Evolutionary conservation across 192 early-diverging fungal species (phyloP).

Genomic region (Fimicolochytrium jonesii): DNA sequence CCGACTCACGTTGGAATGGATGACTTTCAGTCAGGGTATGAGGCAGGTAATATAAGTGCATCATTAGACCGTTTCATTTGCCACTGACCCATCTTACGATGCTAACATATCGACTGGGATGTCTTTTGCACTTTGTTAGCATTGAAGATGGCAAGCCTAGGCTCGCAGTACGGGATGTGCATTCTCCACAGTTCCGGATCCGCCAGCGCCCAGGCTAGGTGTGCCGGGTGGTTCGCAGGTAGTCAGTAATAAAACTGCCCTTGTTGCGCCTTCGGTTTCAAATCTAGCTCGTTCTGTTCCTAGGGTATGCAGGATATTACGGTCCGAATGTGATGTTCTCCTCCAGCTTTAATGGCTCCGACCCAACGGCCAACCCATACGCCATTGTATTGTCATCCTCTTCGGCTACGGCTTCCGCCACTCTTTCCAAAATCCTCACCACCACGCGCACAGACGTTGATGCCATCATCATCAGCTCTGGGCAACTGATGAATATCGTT

Average conservation of each 20-base stretch:
- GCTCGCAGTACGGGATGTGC: neutral
- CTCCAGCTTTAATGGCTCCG: neutral
- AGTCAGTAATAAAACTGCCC: too few relatives aligned
- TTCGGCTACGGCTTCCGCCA: neutral
- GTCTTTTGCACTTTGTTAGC: neutral
- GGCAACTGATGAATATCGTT: neutral
- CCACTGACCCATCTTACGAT: neutral
- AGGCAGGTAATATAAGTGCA: neutral
- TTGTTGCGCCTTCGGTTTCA: too few relatives aligned
- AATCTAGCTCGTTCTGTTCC: too few relatives aligned
- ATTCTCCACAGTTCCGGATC: neutral
- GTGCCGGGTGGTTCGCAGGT: neutral
- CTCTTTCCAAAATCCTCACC: neutral
- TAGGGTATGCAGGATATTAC: neutral
- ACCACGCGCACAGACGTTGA: neutral
- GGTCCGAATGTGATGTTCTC: neutral
- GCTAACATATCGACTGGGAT: neutral
- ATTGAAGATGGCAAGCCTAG: neutral
- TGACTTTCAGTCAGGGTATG: neutral
- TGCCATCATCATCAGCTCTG: neutral
- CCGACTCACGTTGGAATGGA: neutral
- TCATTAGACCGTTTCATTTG: too few relatives aligned
- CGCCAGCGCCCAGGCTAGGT: neutral
- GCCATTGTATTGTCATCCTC: neutral
- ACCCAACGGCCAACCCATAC: neutral